These are phyloP conservation scores for Pisolithus albus DNA, from an alignment of 768 basidiomycete species.

Conservation along the genomic window DNA sequence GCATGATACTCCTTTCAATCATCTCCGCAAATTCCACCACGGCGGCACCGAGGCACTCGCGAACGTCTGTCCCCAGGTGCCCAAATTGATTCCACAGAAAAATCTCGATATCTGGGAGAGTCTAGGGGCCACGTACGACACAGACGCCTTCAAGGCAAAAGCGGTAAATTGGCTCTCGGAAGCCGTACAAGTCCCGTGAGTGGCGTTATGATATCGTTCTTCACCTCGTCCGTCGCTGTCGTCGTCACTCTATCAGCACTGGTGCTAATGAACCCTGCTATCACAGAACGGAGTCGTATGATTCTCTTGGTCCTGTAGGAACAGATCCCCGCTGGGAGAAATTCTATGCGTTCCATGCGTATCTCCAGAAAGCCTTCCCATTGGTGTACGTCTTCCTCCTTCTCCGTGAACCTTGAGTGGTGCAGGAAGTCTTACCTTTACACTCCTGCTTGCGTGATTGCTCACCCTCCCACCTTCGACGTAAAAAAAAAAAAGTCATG, in stretches of 20 bases:
- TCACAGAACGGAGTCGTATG: conserved; percentile 45
- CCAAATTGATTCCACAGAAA: conserved; percentile 27
- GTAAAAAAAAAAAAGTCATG: conserved; percentile 33
- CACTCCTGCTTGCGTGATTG: too few species aligned
- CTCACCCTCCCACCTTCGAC: too few species aligned
- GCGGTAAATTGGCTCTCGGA: conserved; percentile 34
- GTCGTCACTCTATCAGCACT: background rate
- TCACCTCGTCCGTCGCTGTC: too few species aligned
- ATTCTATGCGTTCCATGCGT: conserved; percentile 48
- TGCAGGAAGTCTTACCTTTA: background rate
- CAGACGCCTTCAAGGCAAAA: conserved; percentile 29
- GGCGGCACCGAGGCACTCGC: too few species aligned
- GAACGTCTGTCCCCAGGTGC: conserved; percentile 30
- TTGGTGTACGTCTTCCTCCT: conserved; percentile 37
- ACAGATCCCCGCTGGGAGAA: conserved; percentile 49
- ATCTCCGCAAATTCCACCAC: too few species aligned
- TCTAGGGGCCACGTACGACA: conserved; percentile 26
- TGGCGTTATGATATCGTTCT: background rate
- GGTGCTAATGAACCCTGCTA: background rate
- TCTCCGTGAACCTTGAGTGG: background rate
- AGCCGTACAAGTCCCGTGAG: conserved; percentile 37
- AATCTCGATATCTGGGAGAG: conserved; percentile 28
- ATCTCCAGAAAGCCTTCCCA: conserved; percentile 52
- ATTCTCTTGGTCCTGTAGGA: conserved; percentile 42
- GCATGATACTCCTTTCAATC: too few species aligned